Conservation (phyloP, 139 green algal species). For the Chlorella sorokiniana region DNA sequence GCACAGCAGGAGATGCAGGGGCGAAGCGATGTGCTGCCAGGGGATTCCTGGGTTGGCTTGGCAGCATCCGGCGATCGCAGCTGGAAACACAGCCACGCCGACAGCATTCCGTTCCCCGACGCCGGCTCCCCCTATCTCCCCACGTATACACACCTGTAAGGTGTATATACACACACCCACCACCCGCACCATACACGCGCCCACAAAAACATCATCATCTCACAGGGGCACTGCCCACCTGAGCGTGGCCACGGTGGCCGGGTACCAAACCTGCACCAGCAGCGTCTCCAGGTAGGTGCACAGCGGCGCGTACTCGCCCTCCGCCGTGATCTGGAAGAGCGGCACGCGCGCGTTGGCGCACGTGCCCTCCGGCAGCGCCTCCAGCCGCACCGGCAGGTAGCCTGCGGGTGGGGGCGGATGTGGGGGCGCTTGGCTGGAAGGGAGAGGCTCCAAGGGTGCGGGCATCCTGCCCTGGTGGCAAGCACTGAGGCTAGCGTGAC, state of each 20-base stretch:
- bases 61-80: too few species aligned
- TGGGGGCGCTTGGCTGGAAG: background rate
- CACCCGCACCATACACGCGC: background rate
- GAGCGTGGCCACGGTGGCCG: conserved; percentile 86
- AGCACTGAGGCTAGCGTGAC: background rate
- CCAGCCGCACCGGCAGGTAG: conserved; percentile 88
- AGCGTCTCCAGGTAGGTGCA: conserved; percentile 92
- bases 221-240: conserved; percentile 23
- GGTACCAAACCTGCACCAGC: conserved; percentile 77
- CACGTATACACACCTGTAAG: background rate
- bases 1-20: background rate
- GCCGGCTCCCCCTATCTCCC: background rate
- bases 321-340: conserved; percentile 85
- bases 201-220: too few species aligned
- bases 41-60: too few species aligned
- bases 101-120: too few species aligned
- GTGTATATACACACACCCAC: background rate
- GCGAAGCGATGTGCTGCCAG: too few species aligned
- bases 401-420: conserved; percentile 41
- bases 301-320: conserved; percentile 72
- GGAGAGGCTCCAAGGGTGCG: too few species aligned
- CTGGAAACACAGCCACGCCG: too few species aligned
- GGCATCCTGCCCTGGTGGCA: too few species aligned
- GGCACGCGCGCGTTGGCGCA: conserved; percentile 75
- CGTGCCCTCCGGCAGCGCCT: conserved; percentile 85